Evolutionary conservation across 2,329 filamentous ascomycete genomes (phyloP), one percentile per base, ranked within the genome.

Genomic region (Fusarium foetens): DNA sequence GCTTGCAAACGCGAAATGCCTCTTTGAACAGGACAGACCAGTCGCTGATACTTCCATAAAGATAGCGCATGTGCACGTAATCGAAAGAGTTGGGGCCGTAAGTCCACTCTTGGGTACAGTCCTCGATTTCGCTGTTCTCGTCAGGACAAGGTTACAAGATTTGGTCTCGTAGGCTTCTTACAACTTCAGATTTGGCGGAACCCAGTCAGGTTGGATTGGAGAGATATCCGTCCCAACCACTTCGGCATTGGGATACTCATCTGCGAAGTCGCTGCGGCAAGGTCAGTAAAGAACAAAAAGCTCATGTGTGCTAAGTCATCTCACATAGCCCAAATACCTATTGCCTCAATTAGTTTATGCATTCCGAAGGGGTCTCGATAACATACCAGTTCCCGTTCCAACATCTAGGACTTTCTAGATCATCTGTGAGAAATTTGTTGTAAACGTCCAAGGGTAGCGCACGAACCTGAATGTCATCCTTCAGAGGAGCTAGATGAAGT

Each of bases 1-100:
- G 89, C 68, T 86, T 86, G 19, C 90, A 82, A 43, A 87, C 84
- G 58, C 83, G 82, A 73, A 81, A 88, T 7, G 86, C 80, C 59
- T 88, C 86, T 38, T 80, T 79, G 64, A 91, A 84, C 10, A 91
- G 78, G 14, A 84, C 82, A 31, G 84, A 82, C 80, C 89, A 91
- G 69, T 90, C 88, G 7, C 81, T 79, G 58, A 91, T 86, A 62
- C 85, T 85, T 46, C 89, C 90, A 1, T 86, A 81, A 63, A 91
- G 80, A 68, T 87, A 83, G 36, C 87, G 86, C 14, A 88, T 86
- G 74, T 91, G 90, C 41, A 92, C 86, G 67, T 86, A 89, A 78
- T 92, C 89, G 72, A 90, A 89, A 12, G 83, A 79, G 51, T 70
- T 54, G 1, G 59, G 55, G 4, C 63, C 48, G 6, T 75, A 80